Base-by-base conservation (phyloP, 2,329 filamentous ascomycete genomes). In the Harringtonia lauricola region DNA sequence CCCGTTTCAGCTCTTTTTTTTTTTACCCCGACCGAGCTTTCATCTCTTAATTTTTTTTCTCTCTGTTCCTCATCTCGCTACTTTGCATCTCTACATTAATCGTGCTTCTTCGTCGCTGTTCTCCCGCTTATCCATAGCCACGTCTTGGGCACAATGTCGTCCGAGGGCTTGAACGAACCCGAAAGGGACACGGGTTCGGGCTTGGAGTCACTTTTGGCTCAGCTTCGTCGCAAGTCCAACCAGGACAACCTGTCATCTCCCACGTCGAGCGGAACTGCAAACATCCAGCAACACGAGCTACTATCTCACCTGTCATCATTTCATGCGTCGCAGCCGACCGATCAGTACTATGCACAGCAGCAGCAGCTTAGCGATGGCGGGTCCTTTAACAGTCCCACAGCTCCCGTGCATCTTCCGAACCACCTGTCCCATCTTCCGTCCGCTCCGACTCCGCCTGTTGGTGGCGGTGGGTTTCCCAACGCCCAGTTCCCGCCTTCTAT, bases 401-500 rank as follows among this genome's bases (percentile, higher is more conserved):
- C 59, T n/a, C 24, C 41, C 6, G 21, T 34, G 28, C 42, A 44
- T 21, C n/a, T 40, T 13, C 43, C 46, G 17, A 21, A 35, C 13
- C 38, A 40, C 14, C 39, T 47, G n/a, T 19, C 36, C 2, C 21
- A 22, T 7, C 55, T 62, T 12, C 61, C 62, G n/a, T 61, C 64
- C 41, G 65, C 65, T 22, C 65, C 65, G n/a, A 67, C 66, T n/a
- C 66, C 66, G n/a, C 66, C 66, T 4, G 3, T 18, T 3, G 58
- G 60, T 17, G 55, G 51, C 47, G 58, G 53, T 46, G 57, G 57
- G 39, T 67, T 67, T 44, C 54, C 55, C 21, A 57, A 63, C 49
- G 58, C 64, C 10, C 62, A 65, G 43, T 64, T 62, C 35, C 61
- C 63, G 5, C 58, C 63, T 15, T 59, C 58, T 17, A 51, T 64